Base-by-base conservation (phyloP, 805 yeast genomes). In the Metschnikowia arizonensis region DNA sequence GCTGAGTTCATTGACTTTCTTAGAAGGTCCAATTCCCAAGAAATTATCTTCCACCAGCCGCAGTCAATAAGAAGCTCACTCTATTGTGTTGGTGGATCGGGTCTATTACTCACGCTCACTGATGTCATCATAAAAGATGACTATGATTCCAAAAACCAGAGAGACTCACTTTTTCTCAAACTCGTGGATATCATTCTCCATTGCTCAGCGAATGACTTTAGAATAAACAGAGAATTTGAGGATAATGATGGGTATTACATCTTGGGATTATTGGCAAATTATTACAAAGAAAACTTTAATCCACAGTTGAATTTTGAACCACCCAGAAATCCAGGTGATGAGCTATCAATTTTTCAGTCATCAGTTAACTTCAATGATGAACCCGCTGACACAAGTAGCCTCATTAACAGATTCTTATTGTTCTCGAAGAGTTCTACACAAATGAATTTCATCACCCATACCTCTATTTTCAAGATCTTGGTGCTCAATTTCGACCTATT, bases 401-500 rank as follows among this genome's bases (percentile, higher is more conserved):
- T 39, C 14, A 39, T 39, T 3, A 12, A 15, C 9, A 21, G 34
- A 9, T 39, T 39, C 23, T 30, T 39, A 8, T 21, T 15, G 9
- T 21, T n/a, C 14, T 39, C 42, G 11, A 17, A 21, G 15, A 23
- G 26, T n/a, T 30, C 42, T 5, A 21, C 34, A 5, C 29, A 39
- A 12, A 12, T 14, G 15, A 39, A 21, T 9, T 29, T 21, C 15
- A 39, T 39, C 14, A 30, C 33, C 17, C 42, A 39, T 12, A 21
- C n/a, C 14, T 19, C 42, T 26, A 39, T 39, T 0, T 88, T 83
- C 56, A 72, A 78, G 29, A 62, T 70, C 33, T 49, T 70, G 15
- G 47, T 68, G 1, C 59, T 88, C 35, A 69, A 85, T 31, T 69
- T 81, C 15, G 89, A 87, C 49, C 73, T 84, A 49, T 84, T 80